Evolutionary conservation across 768 basidiomycete species (phyloP), one percentile per base, ranked within the genome.

Genomic region (Sutorius australiensis): DNA sequence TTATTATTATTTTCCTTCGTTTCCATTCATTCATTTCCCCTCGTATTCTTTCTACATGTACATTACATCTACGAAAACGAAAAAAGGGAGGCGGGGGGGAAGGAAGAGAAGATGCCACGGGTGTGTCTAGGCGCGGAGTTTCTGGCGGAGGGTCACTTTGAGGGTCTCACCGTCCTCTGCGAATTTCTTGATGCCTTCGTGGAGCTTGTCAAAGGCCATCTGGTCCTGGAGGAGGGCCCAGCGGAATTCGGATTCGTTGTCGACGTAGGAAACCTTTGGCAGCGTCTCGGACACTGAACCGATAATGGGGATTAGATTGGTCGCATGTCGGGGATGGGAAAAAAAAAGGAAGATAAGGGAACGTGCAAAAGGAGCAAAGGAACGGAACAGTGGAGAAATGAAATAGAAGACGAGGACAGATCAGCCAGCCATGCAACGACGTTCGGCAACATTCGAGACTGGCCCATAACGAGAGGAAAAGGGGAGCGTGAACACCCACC

Each of bases 151-250:
- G 59, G 91, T 69, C 12, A 73, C 71, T 81, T 95, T 97, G 75
- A 99, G 85, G 3, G 89, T 83, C 67, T 84, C 81, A 53, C 92
- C 93, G 66, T 98, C 97, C 77, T 90, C 93, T 46, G 93, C 95
- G 68, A 99, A 99, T 75, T 95, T 97, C 78, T 85, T 86, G 79
- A 99, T 97, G 64, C 97, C 97, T 76, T 98, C 92, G 72, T 97
- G 92, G 50, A 98, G 80, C 79, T 98, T 98, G 72, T 98, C 95
- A 68, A 93, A 95, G n/a, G 95, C 94, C 95, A 98, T 97, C 68
- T 80, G 75, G 73, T 98, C 95, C 66, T 93, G 81, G 65, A 97
- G 83, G 53, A 98, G 86, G 11, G 81, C 61, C 94, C 94, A 97
- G 55, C 92, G 87, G 91, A 98, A 98, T 67, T 93, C 90, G 56